phyloP scores from a whole-genome alignment of 768 basidiomycete species.

The Vishniacozyma victoriae region DNA sequence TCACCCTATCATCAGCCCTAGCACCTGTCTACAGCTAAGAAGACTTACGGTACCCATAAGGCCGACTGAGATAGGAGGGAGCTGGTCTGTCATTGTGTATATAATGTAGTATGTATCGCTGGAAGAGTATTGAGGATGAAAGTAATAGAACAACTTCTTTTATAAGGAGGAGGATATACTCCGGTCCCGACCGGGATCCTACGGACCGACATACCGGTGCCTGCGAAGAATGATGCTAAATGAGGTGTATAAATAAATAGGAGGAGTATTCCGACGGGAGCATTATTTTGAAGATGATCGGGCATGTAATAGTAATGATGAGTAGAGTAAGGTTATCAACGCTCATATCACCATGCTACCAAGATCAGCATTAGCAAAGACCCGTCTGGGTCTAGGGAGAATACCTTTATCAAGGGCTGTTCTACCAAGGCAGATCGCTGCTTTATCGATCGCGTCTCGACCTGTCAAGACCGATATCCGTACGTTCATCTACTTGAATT shows the following conservation, averaged over 20 bases:
- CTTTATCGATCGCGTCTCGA: not conserved
- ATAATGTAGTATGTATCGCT: not conserved
- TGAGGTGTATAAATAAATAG: too few species aligned
- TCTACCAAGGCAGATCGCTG: not conserved
- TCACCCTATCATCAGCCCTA: slow-evolving; percentile 55
- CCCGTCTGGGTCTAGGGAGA: not conserved
- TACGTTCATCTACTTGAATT: too few species aligned
- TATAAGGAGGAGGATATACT: not conserved
- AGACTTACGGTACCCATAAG: slow-evolving; percentile 40
- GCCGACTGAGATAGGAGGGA: slow-evolving; percentile 38
- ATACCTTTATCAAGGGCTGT: not conserved
- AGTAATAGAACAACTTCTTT: too few species aligned
- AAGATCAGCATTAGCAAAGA: not conserved
- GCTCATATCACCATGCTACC: not conserved
- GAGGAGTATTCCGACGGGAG: too few species aligned
- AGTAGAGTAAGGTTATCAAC: not conserved
- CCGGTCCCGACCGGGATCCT: not conserved
- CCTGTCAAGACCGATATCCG: too few species aligned
- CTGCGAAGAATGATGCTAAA: not conserved
- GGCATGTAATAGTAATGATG: too few species aligned
- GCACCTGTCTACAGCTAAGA: slow-evolving; percentile 14
- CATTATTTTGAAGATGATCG: too few species aligned
- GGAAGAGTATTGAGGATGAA: too few species aligned
- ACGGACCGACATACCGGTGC: not conserved
- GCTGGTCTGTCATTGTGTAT: slow-evolving; percentile 7